Percentiles rank a stretch among this genome's conserved stretches.
Conservation (phyloP, 2,329 filamentous ascomycete genomes). For the Trichoderma oligosporum region DNA sequence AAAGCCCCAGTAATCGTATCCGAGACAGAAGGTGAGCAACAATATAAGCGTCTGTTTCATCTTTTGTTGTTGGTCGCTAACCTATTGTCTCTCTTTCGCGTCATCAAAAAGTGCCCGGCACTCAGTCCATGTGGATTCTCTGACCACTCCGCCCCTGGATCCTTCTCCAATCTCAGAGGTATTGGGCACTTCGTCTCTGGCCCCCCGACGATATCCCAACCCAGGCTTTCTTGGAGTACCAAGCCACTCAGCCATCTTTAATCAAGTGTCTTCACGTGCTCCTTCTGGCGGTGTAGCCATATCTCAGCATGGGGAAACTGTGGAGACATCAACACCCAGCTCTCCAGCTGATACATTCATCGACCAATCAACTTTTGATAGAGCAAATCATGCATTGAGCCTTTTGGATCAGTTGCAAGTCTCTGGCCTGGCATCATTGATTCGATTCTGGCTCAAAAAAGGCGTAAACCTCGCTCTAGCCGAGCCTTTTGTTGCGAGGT, state of each 20-base stretch:
- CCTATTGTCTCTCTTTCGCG: neutral
- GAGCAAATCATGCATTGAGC: constrained; percentile 7
- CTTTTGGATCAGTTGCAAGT: constrained; percentile 6
- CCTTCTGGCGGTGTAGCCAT: neutral
- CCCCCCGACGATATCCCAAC: constrained; percentile 11
- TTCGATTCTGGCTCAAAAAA: constrained; percentile 16
- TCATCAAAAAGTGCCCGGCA: neutral
- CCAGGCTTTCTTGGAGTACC: constrained; percentile 8
- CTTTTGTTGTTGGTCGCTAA: neutral
- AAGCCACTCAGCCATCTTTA: constrained; percentile 12
- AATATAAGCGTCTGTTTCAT: neutral
- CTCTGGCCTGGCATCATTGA: constrained; percentile 1
- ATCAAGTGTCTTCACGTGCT: constrained; percentile 14
- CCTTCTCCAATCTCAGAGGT: constrained; percentile 6
- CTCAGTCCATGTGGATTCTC: constrained; percentile 1
- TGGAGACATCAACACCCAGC: neutral
- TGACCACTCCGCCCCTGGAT: constrained; percentile 9
- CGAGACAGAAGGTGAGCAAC: neutral
- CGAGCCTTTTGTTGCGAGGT: constrained; percentile 7
- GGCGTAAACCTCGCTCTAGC: constrained; percentile 2
- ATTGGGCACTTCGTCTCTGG: neutral
- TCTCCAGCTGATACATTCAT: constrained; percentile 1
- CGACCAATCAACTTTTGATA: constrained; percentile 12
- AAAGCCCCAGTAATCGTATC: neutral
- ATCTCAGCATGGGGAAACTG: neutral